Evolutionary conservation across 495 filamentous ascomycete genomes (phyloP), one percentile per base, ranked within the genome.

Genomic region (Parmelia sp.): DNA sequence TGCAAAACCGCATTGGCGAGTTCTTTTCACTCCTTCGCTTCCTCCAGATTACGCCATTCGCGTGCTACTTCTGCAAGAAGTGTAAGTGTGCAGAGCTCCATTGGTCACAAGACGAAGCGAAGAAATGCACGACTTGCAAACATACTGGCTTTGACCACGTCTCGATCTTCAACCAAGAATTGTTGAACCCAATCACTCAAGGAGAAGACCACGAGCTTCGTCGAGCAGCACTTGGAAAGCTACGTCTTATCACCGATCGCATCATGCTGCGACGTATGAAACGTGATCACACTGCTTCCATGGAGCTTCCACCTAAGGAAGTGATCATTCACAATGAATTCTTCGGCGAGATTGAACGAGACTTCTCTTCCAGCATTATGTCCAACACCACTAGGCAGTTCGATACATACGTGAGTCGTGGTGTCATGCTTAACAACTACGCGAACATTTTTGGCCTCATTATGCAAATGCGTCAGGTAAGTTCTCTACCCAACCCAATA

Each of bases 291-390:
- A 94, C 89, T 25, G 84, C 90, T 58, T 87, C 90, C 0, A 93
- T 97, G 90, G 94, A 97, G 71, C 84, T 98, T 42, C 94, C 94
- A 27, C 87, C 93, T 7, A 98, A 97, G 79, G 89, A 96, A 74
- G 89, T 97, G 49, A 82, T 90, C 49, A 84, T 98, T 40, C 87
- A 94, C 70, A 90, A 92, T 55, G 91, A 97, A 75, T 96, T 94
- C 74, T 97, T 97, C 69, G 90, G 90, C 33, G 94, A 96, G 69
- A 90, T 91, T 42, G 94, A 98, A 72, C 88, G 89, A 60, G 94
- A 98, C 71, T 91, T 98, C 68, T 93, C 93, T n/a, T 83, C 82
- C 37, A 94, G 89, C 72, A 96, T 98, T 76, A 97, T 96, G 90
- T 88, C 84, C 27, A 94, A 90, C 69, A 87, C 88, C 14, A 84